phyloP scores from a whole-genome alignment of 1,139 yeast genomes.

The Petasospora fabianii region DNA sequence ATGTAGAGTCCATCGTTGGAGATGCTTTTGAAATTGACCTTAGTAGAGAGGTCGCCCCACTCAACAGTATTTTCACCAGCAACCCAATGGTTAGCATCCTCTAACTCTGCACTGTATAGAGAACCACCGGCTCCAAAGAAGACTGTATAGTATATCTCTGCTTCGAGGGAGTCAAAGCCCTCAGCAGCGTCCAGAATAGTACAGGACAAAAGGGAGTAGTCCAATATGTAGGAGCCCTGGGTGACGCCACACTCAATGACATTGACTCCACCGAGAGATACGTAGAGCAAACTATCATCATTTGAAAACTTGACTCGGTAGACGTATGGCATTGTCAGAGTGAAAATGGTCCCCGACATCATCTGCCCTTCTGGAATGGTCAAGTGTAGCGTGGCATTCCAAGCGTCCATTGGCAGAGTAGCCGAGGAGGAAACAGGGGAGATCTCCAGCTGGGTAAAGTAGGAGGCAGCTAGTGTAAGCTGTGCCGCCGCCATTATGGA shows the following conservation, averaged over 20 bases:
- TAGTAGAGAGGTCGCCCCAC: constrained; percentile 24
- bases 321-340: constrained; percentile 28
- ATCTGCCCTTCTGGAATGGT: no score
- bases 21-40: constrained; percentile 26
- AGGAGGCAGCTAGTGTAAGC: no score
- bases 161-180: constrained; percentile 21
- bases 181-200: constrained; percentile 24
- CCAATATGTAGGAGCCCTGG: constrained; percentile 31
- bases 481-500: no score
- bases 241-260: constrained; percentile 30
- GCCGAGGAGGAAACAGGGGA: no score
- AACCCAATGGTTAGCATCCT: constrained; percentile 27
- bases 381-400: no score
- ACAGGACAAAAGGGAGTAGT: constrained; percentile 30
- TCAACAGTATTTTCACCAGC: constrained; percentile 24
- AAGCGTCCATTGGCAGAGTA: no score
- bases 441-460: no score
- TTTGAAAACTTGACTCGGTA: constrained; percentile 31
- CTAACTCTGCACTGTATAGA: constrained; percentile 27
- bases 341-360: no score
- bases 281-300: constrained; percentile 17
- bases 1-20: constrained; percentile 23
- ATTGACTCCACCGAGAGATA: constrained; percentile 26
- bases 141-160: constrained; percentile 28
- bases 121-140: constrained; percentile 34